Base-by-base conservation (phyloP, 306 rosid species). In the Malus domestica region DNA sequence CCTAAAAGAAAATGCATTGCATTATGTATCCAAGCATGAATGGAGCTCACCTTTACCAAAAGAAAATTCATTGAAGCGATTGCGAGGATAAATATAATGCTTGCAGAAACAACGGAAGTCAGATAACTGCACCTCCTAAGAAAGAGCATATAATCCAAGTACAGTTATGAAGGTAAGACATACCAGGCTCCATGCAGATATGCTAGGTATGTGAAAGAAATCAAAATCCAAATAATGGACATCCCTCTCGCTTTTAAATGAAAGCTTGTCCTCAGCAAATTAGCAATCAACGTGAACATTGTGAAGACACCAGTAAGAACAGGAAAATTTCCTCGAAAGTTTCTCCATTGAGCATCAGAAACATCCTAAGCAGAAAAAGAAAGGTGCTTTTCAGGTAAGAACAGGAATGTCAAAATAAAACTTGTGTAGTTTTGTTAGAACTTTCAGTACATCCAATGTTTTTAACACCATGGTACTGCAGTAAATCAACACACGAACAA, bases 271-370 rank as follows among this genome's bases (percentile, higher is more conserved):
- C 92, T 88, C 85, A 68, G 80, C 29, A 70, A 57, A 68, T 82
- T 85, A 12, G 97, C 91, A 40, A 87, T 84, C 68, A 87, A 52
- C 61, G 92, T 75, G 60, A 89, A 89, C 72, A 84, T 71, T 45
- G 88, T 80, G 70, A 95, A 95, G 73, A 92, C 97, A 67, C 88
- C 19, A 49, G 96, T 84, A 54, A 92, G 92, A 86, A 88, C 71
- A 59, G 91, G 92, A 78, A 95, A 44, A 81, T 95, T 95, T 78
- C 89, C 96, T 25, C 91, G 90, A 68, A 95, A 92, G 62, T 89
- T 95, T 86, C 92, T 87, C 97, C 97, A 95, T 71, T 95, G 98
- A 69, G 97, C 96, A 95, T 95, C 98, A 58, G 98, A 90, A 69
- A 78, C 76, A 81, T 95, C 97, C 97, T 95, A 70, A 55, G 73